Conservation (phyloP, 495 filamentous ascomycete genomes). For the Usnea hakonensis region DNA sequence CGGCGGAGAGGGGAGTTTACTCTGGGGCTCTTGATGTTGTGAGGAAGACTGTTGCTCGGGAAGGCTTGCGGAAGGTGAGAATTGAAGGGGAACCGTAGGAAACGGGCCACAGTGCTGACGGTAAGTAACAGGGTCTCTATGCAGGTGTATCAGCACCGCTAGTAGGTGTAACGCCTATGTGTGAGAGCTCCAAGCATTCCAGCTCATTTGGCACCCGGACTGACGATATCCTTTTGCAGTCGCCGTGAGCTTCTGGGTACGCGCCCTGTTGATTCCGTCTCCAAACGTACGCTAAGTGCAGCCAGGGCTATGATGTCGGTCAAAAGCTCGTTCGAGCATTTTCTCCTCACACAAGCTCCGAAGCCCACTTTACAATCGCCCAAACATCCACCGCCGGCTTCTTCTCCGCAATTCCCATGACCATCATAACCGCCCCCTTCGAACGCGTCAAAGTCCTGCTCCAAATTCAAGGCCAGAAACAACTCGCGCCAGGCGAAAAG, state of each 20-base stretch:
- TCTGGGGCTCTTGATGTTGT: slow-evolving; percentile 87
- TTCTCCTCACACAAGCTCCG: slow-evolving; percentile 45
- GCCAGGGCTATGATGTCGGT: slow-evolving; percentile 82
- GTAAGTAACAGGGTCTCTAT: slow-evolving; percentile 64
- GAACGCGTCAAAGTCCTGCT: slow-evolving; percentile 98
- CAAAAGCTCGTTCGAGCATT: slow-evolving; percentile 71
- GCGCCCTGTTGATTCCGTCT: background rate
- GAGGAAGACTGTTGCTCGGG: slow-evolving; percentile 73
- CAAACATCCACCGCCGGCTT: slow-evolving; percentile 91
- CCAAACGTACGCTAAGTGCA: background rate
- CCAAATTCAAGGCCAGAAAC: slow-evolving; percentile 92
- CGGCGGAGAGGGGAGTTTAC: slow-evolving; percentile 89
- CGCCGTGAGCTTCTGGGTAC: slow-evolving; percentile 89
- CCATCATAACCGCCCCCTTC: slow-evolving; percentile 92
- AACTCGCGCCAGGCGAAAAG: slow-evolving; percentile 77
- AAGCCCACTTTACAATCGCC: slow-evolving; percentile 62
- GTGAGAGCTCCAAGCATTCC: slow-evolving; percentile 47
- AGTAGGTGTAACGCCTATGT: slow-evolving; percentile 97
- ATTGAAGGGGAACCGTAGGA: background rate
- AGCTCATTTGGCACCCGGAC: background rate
- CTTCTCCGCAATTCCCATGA: slow-evolving; percentile 98
- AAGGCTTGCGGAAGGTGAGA: slow-evolving; percentile 62
- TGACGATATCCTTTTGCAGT: slow-evolving; percentile 43
- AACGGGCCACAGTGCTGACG: background rate
- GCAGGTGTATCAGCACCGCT: slow-evolving; percentile 94